These are phyloP conservation scores for Bertia moriformis DNA, from an alignment of 2,329 filamentous ascomycete species.

Conservation along the genomic window DNA sequence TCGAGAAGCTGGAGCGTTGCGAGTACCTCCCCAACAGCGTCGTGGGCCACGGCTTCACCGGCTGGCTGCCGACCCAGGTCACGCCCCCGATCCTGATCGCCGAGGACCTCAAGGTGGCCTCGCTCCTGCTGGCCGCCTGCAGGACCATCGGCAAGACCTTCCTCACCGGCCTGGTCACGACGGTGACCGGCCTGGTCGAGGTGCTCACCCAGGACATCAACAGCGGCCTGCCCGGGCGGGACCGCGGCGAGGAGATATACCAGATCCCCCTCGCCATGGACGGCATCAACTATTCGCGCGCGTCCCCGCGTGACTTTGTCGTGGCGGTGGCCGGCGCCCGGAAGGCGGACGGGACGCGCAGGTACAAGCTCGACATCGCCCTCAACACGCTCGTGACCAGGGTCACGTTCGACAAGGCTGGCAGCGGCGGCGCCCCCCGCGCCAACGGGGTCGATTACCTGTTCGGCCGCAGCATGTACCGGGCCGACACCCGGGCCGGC, in stretches of 20 bases:
- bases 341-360: not conserved
- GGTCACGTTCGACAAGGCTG: slow-evolving; percentile 17
- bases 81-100: slow-evolving; percentile 8
- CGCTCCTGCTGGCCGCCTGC: slow-evolving; percentile 10
- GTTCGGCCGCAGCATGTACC: slow-evolving; percentile 8
- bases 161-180: slow-evolving; percentile 5
- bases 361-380: not conserved
- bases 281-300: too few relatives aligned
- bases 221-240: slow-evolving; percentile 7
- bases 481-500: slow-evolving; percentile 5
- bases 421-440: slow-evolving; percentile 7
- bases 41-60: slow-evolving; percentile 24
- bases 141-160: slow-evolving; percentile 12
- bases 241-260: slow-evolving; percentile 6
- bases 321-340: too few relatives aligned
- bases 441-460: slow-evolving; percentile 18
- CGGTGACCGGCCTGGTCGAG: slow-evolving; percentile 4
- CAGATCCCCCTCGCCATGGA: slow-evolving; percentile 5
- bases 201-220: slow-evolving; percentile 10
- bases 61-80: slow-evolving; percentile 14
- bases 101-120: slow-evolving; percentile 12
- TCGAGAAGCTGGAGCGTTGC: slow-evolving; percentile 24
- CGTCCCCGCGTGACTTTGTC: too few relatives aligned
- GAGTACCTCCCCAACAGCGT: slow-evolving; percentile 21
- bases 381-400: slow-evolving; percentile 18